Conservation (phyloP, 257 asterid genomes). For the Jacaranda copaia region DNA sequence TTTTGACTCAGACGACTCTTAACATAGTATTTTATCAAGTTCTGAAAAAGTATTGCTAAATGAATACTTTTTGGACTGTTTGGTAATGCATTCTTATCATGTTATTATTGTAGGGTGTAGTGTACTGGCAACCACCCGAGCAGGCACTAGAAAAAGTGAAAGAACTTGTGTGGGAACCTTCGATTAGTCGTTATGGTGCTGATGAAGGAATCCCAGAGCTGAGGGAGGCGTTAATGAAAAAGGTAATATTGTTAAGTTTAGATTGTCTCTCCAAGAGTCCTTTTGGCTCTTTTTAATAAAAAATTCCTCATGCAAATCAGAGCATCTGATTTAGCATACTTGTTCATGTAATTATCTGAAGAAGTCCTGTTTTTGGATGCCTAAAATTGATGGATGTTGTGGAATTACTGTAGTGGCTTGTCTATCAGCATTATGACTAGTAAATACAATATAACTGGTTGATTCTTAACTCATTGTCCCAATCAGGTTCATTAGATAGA, state of each 20-base stretch:
- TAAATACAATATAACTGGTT: too few species aligned
- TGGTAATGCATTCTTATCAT: background rate
- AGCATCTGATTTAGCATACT: background rate
- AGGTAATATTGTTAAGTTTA: slow-evolving; percentile 52
- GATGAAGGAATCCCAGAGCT: slow-evolving; percentile 98
- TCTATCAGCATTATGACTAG: too few species aligned
- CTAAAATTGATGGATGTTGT: background rate
- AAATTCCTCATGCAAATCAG: background rate
- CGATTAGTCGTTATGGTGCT: slow-evolving; percentile 87
- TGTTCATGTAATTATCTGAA: slow-evolving; percentile 10
- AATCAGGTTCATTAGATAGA: background rate
- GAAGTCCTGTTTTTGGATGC: background rate
- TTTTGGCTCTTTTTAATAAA: background rate
- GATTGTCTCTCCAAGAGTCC: background rate
- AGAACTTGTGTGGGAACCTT: slow-evolving; percentile 83
- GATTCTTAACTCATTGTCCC: background rate
- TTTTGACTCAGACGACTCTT: too few species aligned
- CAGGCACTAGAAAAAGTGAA: slow-evolving; percentile 81
- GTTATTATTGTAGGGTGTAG: slow-evolving; percentile 74
- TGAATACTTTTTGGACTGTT: background rate
- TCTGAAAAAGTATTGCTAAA: background rate
- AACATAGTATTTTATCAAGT: too few species aligned
- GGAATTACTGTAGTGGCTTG: too few species aligned
- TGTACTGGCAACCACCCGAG: slow-evolving; percentile 95
- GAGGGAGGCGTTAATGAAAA: slow-evolving; percentile 70